Percentiles rank a stretch among this genome's conserved stretches.
phyloP scores from a whole-genome alignment of 2,329 filamentous ascomycete species.

The Eutypa lata region DNA sequence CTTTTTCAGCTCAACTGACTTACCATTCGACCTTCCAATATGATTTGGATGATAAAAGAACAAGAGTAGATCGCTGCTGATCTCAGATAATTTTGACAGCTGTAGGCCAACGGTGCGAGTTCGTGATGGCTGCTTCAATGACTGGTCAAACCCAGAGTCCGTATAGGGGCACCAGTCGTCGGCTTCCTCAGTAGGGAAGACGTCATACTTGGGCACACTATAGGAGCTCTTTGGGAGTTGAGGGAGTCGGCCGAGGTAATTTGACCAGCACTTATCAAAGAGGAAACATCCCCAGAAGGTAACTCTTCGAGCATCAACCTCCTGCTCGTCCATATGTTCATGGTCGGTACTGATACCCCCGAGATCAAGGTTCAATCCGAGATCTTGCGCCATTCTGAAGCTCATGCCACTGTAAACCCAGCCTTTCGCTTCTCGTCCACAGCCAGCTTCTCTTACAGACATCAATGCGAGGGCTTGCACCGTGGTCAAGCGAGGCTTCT shows the following conservation, averaged over 20 bases:
- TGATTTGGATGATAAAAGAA: constrained; percentile 86
- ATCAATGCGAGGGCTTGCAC: constrained; percentile 93
- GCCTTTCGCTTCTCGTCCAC: constrained; percentile 87
- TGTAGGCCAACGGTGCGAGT: constrained; percentile 81
- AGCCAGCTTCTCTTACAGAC: constrained; percentile 94
- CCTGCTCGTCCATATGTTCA: constrained; percentile 67
- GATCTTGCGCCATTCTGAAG: constrained; percentile 93
- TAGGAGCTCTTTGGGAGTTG: constrained; percentile 78
- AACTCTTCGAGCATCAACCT: constrained; percentile 83
- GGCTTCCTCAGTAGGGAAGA: constrained; percentile 84
- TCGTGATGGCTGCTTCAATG: constrained; percentile 73
- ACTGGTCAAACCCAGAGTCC: constrained; percentile 72
- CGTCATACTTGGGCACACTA: constrained; percentile 84
- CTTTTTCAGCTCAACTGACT: constrained; percentile 84
- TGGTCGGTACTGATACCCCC: constrained; percentile 59
- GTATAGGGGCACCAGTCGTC: constrained; percentile 86
- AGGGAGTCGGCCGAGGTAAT: constrained; percentile 88
- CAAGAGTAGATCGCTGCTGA: constrained; percentile 83
- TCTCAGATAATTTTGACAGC: constrained; percentile 81
- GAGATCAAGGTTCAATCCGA: constrained; percentile 85
- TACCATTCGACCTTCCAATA: constrained; percentile 63
- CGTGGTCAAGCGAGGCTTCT: constrained; percentile 81
- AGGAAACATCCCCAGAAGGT: constrained; percentile 98
- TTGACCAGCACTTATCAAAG: constrained; percentile 99
- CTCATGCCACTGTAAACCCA: constrained; percentile 99